These are phyloP conservation scores for Fereydounia khargensis DNA, from an alignment of 1,284 basidiomycete genomes.

Conservation along the genomic window DNA sequence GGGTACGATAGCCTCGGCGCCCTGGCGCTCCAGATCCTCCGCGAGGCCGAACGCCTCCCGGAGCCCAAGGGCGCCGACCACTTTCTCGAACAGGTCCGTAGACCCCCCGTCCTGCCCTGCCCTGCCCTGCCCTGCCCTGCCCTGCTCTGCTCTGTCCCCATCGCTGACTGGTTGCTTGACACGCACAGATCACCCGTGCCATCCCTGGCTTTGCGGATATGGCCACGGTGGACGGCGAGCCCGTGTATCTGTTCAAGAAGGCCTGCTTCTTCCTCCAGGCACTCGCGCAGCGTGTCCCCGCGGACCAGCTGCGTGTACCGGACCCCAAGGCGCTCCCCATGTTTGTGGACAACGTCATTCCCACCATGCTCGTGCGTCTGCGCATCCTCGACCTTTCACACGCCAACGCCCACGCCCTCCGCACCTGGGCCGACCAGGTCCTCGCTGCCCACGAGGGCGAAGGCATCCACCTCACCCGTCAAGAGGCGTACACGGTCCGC, in stretches of 20 bases:
- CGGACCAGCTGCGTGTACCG: constrained; percentile 53
- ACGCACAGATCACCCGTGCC: too few relatives aligned
- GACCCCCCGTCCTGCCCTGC: too few relatives aligned
- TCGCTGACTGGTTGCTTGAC: too few relatives aligned
- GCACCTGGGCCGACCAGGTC: neutral
- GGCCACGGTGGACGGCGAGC: neutral
- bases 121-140: too few relatives aligned
- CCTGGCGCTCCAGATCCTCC: constrained; percentile 69
- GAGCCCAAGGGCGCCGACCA: constrained; percentile 4
- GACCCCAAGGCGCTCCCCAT: constrained; percentile 63
- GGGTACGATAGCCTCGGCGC: constrained; percentile 71
- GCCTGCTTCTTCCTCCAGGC: constrained; percentile 77
- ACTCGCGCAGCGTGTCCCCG: constrained; percentile 62
- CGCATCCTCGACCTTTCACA: constrained; percentile 70
- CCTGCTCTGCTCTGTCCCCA: too few relatives aligned
- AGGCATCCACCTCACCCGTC: constrained; percentile 18
- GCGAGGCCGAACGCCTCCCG: constrained; percentile 61
- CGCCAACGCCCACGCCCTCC: neutral
- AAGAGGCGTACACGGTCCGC: constrained; percentile 44
- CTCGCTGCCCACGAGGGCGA: neutral
- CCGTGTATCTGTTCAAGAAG: constrained; percentile 81
- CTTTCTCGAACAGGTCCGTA: constrained; percentile 5
- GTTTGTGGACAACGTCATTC: constrained; percentile 82
- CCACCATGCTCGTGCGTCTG: constrained; percentile 74
- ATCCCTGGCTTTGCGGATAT: neutral